A percentile compares a stretch with the other conserved stretches of the same genome.
Evolutionary conservation across 495 filamentous ascomycete species (phyloP).

Genomic region (Glarea lozoyensis): DNA sequence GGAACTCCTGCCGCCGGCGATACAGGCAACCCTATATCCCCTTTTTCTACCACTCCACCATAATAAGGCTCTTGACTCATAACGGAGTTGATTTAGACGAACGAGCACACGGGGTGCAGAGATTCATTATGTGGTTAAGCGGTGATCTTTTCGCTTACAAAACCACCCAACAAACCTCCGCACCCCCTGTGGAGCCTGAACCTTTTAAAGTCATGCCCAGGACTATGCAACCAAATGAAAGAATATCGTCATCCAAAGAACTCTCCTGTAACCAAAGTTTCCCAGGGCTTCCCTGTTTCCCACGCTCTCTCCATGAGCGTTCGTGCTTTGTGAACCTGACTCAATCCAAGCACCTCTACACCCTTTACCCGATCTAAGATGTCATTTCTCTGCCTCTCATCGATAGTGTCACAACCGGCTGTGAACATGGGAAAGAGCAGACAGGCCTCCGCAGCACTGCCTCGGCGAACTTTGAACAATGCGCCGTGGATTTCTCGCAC

Average conservation of each 20-base stretch:
- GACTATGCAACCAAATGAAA: constrained; percentile 8
- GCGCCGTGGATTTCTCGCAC: constrained; percentile 55
- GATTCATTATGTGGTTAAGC: too few relatives aligned
- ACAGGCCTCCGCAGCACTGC: constrained; percentile 66
- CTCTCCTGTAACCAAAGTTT: constrained; percentile 53
- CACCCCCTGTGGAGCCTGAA: constrained; percentile 4
- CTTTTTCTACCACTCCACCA: not conserved
- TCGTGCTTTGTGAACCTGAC: constrained; percentile 24
- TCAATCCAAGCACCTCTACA: constrained; percentile 70
- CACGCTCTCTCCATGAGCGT: constrained; percentile 59
- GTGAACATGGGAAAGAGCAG: constrained; percentile 79
- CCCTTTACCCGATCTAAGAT: constrained; percentile 60
- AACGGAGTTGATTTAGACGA: not conserved
- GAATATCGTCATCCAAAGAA: constrained; percentile 42
- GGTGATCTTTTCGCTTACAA: constrained; percentile 15
- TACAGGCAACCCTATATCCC: not conserved
- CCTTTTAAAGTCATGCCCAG: constrained; percentile 29
- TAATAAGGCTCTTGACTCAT: not conserved
- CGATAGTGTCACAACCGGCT: constrained; percentile 66
- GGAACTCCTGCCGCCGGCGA: too few relatives aligned
- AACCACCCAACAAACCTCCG: constrained; percentile 5
- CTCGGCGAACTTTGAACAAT: constrained; percentile 52
- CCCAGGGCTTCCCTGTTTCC: constrained; percentile 54
- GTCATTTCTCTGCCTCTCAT: constrained; percentile 42
- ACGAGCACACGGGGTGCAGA: too few relatives aligned